A percentile compares a stretch with the other conserved stretches of the same genome.
phyloP scores from a whole-genome alignment of 2,329 filamentous ascomycete species.

The Alternaria gansuensis region DNA sequence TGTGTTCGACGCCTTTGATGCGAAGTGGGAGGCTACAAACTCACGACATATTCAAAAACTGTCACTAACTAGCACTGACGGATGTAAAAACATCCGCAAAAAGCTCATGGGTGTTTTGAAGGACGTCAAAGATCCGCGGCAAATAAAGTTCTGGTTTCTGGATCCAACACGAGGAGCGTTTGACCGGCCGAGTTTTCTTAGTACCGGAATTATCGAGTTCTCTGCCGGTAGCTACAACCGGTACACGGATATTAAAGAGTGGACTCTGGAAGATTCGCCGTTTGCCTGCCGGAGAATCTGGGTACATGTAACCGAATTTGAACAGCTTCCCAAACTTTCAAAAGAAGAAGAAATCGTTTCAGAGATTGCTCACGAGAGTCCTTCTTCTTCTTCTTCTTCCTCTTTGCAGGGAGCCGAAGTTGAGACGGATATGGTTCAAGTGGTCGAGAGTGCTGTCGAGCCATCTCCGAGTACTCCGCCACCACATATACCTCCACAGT shows the following conservation, averaged over 20 bases:
- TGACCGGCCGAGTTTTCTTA: slow-evolving; percentile 41
- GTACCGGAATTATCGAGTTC: slow-evolving; percentile 46
- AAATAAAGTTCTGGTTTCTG: slow-evolving; percentile 54
- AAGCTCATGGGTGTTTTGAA: slow-evolving; percentile 41
- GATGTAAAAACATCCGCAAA: slow-evolving; percentile 42
- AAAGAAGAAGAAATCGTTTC: slow-evolving; percentile 23
- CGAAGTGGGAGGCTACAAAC: slow-evolving; percentile 29
- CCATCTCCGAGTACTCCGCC: slow-evolving; percentile 12
- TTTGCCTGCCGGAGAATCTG: slow-evolving; percentile 44
- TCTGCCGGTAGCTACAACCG: slow-evolving; percentile 44
- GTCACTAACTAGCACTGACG: slow-evolving; percentile 35
- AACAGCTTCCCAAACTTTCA: slow-evolving; percentile 43
- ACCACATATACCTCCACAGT: slow-evolving; percentile 19
- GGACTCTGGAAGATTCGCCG: slow-evolving; percentile 37
- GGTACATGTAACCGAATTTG: slow-evolving; percentile 46
- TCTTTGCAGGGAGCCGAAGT: neutral
- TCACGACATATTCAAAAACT: slow-evolving; percentile 33
- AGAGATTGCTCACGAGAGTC: neutral
- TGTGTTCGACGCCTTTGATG: slow-evolving; percentile 46
- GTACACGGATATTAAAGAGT: slow-evolving; percentile 37
- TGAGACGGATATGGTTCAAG: neutral
- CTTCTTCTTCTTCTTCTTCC: neutral
- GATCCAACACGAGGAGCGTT: slow-evolving; percentile 43
- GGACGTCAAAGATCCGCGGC: slow-evolving; percentile 49
- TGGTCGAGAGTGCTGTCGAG: slow-evolving; percentile 12